Evolutionary conservation across 1,284 basidiomycete genomes (phyloP), one percentile per base, ranked within the genome.

Genomic region (Marasmius oreades): DNA sequence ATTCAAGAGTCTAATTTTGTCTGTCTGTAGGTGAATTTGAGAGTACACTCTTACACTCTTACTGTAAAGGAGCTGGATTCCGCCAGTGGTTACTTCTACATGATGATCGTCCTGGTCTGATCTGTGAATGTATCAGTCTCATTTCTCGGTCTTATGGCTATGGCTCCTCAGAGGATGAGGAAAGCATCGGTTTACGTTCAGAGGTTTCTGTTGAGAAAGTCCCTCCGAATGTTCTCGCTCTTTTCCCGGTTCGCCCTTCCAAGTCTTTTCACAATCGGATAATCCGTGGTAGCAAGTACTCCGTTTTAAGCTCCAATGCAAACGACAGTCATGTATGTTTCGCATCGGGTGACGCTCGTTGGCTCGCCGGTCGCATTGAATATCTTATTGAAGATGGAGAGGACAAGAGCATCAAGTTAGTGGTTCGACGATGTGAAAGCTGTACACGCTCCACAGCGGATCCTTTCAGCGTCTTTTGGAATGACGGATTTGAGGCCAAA

Each of bases 401-500:
- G 43, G 24, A 6, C 16, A 4, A 6, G 24, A n/a, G n/a, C n/a
- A 6, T 28, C 10, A 11, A 34, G 6, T 23, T 54, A 8, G 43
- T 44, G 16, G 22, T 44, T 8, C 43, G 43, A 23, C 43, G 43
- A 8, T 44, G 43, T 20, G 16, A n/a, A 10, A 7, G 10, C 8
- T 23, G 10, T 18, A 16, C 10, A 20, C 7, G 22, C 8, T 7
- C 8, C 7, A 44, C 43, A 22, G 3, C 42, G 28, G 52, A 53
- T 31, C 52, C 52, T 24, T 53, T 53, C 28, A 28, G 18, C 22
- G 2, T 20, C 2, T 53, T 18, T n/a, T 46, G 52, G 37, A 11
- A 43, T 46, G n/a, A 42, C 8, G 53, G 53, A 3, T 55, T 55
- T 23, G 53, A 55, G 14, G 28, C 26, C 2, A 55, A 55, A 37